A percentile compares a stretch with the other conserved stretches of the same genome.
Conservation (phyloP, 2,329 filamentous ascomycete genomes). For the Leptographium lundbergii region DNA sequence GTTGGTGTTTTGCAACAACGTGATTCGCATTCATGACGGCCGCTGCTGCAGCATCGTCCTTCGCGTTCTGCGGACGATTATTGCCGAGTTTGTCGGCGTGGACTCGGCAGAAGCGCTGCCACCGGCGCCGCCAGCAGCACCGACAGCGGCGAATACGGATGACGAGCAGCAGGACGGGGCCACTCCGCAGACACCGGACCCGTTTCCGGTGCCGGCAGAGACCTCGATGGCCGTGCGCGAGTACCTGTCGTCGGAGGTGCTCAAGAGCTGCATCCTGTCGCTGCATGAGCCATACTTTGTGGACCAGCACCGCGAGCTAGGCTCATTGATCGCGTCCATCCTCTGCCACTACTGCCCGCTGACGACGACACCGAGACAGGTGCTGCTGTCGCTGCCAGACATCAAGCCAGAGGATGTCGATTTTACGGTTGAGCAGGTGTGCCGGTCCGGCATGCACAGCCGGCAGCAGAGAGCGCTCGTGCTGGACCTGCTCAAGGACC, state of each 20-base stretch:
- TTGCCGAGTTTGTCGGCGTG: constrained; percentile 57
- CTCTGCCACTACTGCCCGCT: constrained; percentile 60
- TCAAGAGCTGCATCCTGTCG: constrained; percentile 80
- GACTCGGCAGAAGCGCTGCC: background rate
- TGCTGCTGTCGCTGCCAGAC: constrained; percentile 71
- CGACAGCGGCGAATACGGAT: background rate
- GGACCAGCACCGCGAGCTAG: constrained; percentile 86
- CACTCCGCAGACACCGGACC: constrained; percentile 11
- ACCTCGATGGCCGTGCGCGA: constrained; percentile 63
- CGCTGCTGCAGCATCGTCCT: constrained; percentile 78
- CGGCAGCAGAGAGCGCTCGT: constrained; percentile 71
- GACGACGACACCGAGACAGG: constrained; percentile 56
- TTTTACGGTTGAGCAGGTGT: constrained; percentile 46
- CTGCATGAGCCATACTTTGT: constrained; percentile 95
- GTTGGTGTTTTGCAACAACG: constrained; percentile 83
- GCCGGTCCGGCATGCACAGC: constrained; percentile 45
- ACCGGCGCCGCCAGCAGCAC: constrained; percentile 1
- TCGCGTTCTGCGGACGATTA: constrained; percentile 71
- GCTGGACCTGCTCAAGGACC: constrained; percentile 69
- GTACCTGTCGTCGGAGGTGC: constrained; percentile 78
- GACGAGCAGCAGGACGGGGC: background rate
- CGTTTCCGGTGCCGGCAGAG: constrained; percentile 33
- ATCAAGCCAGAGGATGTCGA: constrained; percentile 59
- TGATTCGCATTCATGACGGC: constrained; percentile 78
- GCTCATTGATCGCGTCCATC: constrained; percentile 75